Percentiles rank a stretch among this genome's conserved stretches.
These are phyloP conservation scores for Candida ulmi DNA, from an alignment of 805 yeast species.

Conservation along the genomic window DNA sequence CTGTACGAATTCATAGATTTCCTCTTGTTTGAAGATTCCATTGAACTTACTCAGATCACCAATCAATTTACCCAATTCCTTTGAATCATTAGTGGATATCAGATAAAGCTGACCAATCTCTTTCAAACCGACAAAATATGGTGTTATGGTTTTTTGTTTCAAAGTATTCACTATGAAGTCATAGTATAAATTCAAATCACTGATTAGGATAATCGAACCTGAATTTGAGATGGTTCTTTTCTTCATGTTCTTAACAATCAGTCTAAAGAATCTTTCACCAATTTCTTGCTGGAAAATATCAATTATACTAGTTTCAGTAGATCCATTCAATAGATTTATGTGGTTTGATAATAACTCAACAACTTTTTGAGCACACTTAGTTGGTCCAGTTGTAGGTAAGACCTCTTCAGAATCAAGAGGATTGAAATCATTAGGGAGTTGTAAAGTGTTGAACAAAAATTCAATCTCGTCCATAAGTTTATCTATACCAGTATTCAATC, in stretches of 20 bases:
- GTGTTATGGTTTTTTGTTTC: constrained; percentile 62
- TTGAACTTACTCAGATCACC: constrained; percentile 81
- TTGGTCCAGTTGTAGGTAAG: constrained; percentile 34
- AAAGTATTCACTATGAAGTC: constrained; percentile 57
- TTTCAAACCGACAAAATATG: constrained; percentile 73
- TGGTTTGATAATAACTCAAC: constrained; percentile 64
- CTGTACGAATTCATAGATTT: constrained; percentile 87
- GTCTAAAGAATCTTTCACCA: constrained; percentile 77
- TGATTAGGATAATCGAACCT: constrained; percentile 79
- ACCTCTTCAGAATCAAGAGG: constrained; percentile 30
- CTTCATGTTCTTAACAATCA: constrained; percentile 72
- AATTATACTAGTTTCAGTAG: constrained; percentile 81
- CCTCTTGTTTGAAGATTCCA: constrained; percentile 89
- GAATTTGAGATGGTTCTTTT: constrained; percentile 64
- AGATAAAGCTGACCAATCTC: constrained; percentile 81
- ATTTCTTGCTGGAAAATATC: constrained; percentile 94
- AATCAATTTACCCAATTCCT: constrained; percentile 76
- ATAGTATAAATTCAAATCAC: constrained; percentile 76
- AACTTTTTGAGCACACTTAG: constrained; percentile 61
- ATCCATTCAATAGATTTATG: constrained; percentile 65
- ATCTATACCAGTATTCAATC: constrained; percentile 87
- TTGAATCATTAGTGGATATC: constrained; percentile 68
- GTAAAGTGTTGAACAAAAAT: constrained; percentile 47
- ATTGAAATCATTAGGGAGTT: constrained; percentile 57
- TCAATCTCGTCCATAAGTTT: constrained; percentile 81